Evolutionary conservation across 305 asterid species (phyloP).

Genomic region (Ajuga reptans): DNA sequence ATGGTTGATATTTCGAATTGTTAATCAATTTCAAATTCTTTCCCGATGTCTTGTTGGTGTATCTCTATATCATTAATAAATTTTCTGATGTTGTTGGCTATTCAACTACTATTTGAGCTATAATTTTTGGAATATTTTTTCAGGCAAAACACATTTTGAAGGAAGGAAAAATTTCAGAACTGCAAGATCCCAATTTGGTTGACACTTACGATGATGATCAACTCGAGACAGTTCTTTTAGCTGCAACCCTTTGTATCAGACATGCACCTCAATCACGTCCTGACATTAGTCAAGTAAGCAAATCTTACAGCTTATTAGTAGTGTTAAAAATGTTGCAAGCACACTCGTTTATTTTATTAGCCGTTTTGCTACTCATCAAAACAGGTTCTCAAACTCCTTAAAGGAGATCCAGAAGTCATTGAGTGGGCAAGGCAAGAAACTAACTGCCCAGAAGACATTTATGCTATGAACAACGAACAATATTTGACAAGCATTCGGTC

Average conservation of each 20-base stretch:
- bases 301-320: not conserved
- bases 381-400: conserved; percentile 62
- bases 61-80: not conserved
- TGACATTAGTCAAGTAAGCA: conserved; percentile 42
- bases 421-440: conserved; percentile 50
- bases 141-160: conserved; percentile 57
- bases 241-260: conserved; percentile 69
- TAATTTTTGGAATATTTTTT: conserved; percentile 18
- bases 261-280: conserved; percentile 54
- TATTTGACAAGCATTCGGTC: conserved; percentile 49
- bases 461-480: conserved; percentile 29
- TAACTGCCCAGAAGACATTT: conserved; percentile 28
- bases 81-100: not conserved
- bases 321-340: not conserved
- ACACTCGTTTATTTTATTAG: not conserved
- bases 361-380: conserved; percentile 13
- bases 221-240: conserved; percentile 49
- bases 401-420: conserved; percentile 44
- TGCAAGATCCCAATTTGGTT: conserved; percentile 48
- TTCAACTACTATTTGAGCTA: conserved; percentile 5
- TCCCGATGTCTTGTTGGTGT: not conserved
- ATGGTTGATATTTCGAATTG: not conserved
- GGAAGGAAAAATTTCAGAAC: conserved; percentile 40
- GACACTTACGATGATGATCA: conserved; percentile 40
- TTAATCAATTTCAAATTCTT: not conserved